These are phyloP conservation scores for Ramaria sp. DNA, from an alignment of 768 basidiomycete genomes.

Conservation along the genomic window DNA sequence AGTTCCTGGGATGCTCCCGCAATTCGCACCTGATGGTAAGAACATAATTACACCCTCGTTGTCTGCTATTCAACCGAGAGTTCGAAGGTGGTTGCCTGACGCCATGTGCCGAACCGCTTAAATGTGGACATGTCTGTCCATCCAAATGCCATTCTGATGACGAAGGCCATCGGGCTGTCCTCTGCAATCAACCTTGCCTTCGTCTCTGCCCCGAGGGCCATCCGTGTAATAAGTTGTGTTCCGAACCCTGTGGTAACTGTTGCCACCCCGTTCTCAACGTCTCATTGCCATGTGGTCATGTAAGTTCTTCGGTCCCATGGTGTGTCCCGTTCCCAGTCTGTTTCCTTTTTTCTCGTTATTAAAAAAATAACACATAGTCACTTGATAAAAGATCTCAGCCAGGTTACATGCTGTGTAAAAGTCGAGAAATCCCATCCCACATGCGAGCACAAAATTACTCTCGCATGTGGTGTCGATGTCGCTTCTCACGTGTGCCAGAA, in stretches of 20 bases:
- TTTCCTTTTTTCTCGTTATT: no score
- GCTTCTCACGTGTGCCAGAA: constrained; percentile 26
- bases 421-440: constrained; percentile 33
- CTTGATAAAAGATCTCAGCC: constrained; percentile 31
- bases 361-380: no score
- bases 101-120: constrained; percentile 40
- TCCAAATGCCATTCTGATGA: constrained; percentile 59
- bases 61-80: not conserved
- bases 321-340: constrained; percentile 17
- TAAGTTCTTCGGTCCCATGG: constrained; percentile 35
- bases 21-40: constrained; percentile 46
- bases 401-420: constrained; percentile 30
- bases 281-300: constrained; percentile 48
- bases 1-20: constrained; percentile 38
- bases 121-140: constrained; percentile 57
- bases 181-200: constrained; percentile 38
- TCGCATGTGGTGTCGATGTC: constrained; percentile 39
- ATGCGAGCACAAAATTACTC: constrained; percentile 42
- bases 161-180: constrained; percentile 35
- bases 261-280: constrained; percentile 34
- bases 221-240: constrained; percentile 46
- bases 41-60: not conserved
- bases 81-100: constrained; percentile 47
- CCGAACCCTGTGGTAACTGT: constrained; percentile 42
- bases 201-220: constrained; percentile 44